Base-by-base conservation (phyloP, 139 green algal genomes). In the Tetraselmis striata region DNA sequence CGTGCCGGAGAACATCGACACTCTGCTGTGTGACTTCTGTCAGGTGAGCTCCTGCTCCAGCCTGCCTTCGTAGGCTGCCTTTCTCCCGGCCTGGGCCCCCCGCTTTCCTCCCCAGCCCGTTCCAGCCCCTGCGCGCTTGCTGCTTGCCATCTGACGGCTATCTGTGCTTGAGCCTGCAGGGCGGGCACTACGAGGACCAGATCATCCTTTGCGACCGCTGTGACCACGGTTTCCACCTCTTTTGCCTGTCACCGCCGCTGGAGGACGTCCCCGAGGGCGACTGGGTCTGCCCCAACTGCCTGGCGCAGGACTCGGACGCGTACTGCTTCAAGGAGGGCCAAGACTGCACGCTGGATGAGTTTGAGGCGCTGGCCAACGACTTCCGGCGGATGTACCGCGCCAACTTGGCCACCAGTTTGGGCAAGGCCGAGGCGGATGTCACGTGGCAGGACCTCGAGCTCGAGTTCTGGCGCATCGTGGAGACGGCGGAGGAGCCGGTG, bases 401-500 rank as follows among this genome's bases (percentile, higher is more conserved):
- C 5, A 32, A 18, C 28, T 78, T 29, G 59, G n/a, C 23, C 75
- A 76, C 24, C 82, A 86, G 26, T 2, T 2, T 28, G 11, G 30
- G 77, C 23, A 59, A 28, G 31, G 28, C 5, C 74, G 25, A 26
- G 1, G 1, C 32, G 77, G 85, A 90, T 84, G 79, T 82, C 0
- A 88, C 74, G 22, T 59, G 75, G n/a, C 87, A 91, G 22, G 85
- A 95, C 29, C 31, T 95, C 2, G 95, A 98, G 90, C 87, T 84
- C 1, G 95, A 95, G 83, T 98, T 98, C 82, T 98, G 95, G 95
- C 75, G 90, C 27, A 91, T 98, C 23, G 94, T 98, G 78, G 95
- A 98, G 89, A 78, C 81, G 23, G 89, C 88, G 1, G 88, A 93
- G 28, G 92, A 96, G 78, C 84, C 85, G 0, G 90, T 98, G 31